Conservation (phyloP, 164 flowering plant species). For the Liquidambar formosana region DNA sequence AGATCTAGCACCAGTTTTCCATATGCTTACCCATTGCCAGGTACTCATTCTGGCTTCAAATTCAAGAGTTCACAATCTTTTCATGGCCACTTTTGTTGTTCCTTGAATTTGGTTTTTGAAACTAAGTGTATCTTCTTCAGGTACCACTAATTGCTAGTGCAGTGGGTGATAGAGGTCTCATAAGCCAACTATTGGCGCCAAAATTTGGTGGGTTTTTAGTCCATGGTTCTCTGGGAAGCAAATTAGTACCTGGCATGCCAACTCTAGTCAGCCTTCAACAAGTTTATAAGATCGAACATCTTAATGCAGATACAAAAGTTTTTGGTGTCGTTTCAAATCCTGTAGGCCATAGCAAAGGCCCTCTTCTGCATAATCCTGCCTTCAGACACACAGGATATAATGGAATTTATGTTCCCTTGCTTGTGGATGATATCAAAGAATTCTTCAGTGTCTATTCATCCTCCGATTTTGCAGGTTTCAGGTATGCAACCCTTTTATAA, state of each 20-base stretch:
- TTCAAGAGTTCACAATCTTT: neutral
- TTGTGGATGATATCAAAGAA: constrained; percentile 29
- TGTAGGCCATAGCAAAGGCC: constrained; percentile 41
- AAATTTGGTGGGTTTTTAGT: constrained; percentile 30
- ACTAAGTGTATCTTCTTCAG: constrained; percentile 7
- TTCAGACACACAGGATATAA: constrained; percentile 24
- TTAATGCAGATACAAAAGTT: constrained; percentile 29
- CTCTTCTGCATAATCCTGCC: constrained; percentile 28
- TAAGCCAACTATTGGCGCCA: constrained; percentile 25
- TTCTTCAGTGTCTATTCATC: constrained; percentile 25
- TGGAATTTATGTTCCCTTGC: constrained; percentile 34
- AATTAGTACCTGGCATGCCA: constrained; percentile 28
- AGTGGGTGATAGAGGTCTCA: constrained; percentile 29
- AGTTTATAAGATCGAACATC: constrained; percentile 17
- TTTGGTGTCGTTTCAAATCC: constrained; percentile 37
- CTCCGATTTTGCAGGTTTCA: constrained; percentile 34
- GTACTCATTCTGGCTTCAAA: constrained; percentile 6
- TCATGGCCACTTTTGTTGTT: neutral
- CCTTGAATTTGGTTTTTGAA: neutral
- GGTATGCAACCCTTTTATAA: constrained; percentile 15
- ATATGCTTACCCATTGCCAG: constrained; percentile 14
- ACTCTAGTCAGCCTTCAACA: constrained; percentile 19
- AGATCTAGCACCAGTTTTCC: constrained; percentile 14
- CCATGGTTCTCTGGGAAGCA: constrained; percentile 24
- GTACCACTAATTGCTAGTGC: constrained; percentile 26